phyloP scores from a whole-genome alignment of 257 asterid species.

The Gentiana macrophylla region DNA sequence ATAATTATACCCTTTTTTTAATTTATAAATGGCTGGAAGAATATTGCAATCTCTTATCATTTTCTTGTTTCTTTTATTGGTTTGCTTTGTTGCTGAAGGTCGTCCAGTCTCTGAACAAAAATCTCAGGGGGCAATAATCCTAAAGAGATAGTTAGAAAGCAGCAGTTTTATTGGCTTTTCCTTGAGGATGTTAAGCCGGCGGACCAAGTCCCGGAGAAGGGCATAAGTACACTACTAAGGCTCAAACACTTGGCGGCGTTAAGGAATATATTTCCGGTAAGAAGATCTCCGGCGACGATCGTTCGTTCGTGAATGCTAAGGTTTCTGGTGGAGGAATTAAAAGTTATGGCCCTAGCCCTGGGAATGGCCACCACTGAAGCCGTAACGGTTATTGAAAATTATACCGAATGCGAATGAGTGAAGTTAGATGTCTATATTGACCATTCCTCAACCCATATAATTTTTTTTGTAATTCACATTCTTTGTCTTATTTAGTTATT shows the following conservation, averaged over 20 bases:
- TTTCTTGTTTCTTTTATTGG: conserved; percentile 4
- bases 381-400: too few species aligned
- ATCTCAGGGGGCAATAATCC: background rate
- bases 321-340: conserved; percentile 3
- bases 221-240: background rate
- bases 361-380: background rate
- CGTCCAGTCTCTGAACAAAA: background rate
- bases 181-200: conserved; percentile 6
- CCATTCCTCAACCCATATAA: too few species aligned
- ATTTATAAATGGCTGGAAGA: conserved; percentile 4
- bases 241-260: background rate
- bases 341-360: conserved; percentile 12
- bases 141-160: background rate
- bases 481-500: too few species aligned
- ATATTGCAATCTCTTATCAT: background rate
- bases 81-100: background rate
- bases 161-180: background rate
- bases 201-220: conserved; percentile 10
- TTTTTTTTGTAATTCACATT: too few species aligned
- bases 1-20: too few species aligned
- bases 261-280: conserved; percentile 3
- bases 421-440: too few species aligned
- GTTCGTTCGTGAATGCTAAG: background rate
- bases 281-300: conserved; percentile 1
- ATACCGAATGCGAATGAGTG: too few species aligned